phyloP scores from a whole-genome alignment of 2,329 filamentous ascomycete genomes.

The Zasmidium angulare region DNA sequence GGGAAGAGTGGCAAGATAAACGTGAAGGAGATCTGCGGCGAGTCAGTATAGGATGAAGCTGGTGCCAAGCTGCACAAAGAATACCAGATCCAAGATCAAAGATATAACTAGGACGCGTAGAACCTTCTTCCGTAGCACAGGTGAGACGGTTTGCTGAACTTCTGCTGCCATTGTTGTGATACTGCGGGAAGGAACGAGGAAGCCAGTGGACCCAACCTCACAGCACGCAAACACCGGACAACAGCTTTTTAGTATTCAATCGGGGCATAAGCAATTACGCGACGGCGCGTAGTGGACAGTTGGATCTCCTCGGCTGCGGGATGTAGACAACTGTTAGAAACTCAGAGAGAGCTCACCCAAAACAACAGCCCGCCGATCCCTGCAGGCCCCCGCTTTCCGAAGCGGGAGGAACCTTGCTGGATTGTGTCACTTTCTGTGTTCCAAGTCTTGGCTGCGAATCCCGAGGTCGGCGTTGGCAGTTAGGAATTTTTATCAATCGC shows the following conservation, averaged over 20 bases:
- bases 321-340: too few relatives aligned
- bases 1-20: constrained; percentile 97
- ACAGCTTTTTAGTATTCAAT: not conserved
- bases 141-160: constrained; percentile 7
- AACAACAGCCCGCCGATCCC: too few relatives aligned
- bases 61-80: constrained; percentile 1
- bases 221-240: not conserved
- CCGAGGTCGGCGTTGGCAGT: not conserved
- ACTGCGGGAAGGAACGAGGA: not conserved
- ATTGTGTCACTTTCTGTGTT: not conserved
- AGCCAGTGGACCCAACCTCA: not conserved
- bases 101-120: constrained; percentile 24
- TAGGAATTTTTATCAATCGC: not conserved
- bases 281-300: not conserved
- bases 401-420: not conserved
- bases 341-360: not conserved
- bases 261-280: constrained; percentile 5
- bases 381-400: too few relatives aligned
- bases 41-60: not conserved
- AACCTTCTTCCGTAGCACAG: constrained; percentile 23
- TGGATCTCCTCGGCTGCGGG: constrained; percentile 1
- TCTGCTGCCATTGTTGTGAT: constrained; percentile 14
- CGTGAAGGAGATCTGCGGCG: constrained; percentile 83
- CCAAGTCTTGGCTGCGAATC: not conserved
- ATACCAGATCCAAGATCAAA: constrained; percentile 26